Conservation (phyloP, 2,329 filamentous ascomycete species). For the Colletotrichum simmondsii region DNA sequence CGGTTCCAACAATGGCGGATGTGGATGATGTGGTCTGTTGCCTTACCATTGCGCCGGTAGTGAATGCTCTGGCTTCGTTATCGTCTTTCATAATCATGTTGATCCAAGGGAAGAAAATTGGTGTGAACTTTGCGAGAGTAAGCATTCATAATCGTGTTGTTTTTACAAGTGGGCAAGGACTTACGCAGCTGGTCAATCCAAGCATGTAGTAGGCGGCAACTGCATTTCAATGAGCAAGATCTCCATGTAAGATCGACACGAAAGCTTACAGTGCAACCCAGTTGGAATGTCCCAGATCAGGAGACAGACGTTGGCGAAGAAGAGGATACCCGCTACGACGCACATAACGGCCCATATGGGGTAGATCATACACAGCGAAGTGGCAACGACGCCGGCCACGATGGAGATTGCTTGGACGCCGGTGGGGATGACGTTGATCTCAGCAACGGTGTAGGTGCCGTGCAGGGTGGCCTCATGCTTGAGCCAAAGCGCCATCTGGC, state of each 20-base stretch:
- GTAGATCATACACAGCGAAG: conserved; percentile 44
- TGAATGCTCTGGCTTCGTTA: conserved; percentile 33
- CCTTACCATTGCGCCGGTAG: conserved; percentile 33
- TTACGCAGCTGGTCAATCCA: conserved; percentile 34
- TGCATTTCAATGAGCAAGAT: neutral
- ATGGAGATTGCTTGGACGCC: conserved; percentile 38
- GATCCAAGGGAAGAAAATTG: conserved; percentile 35
- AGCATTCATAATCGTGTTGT: no score
- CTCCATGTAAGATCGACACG: no score
- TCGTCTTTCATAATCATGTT: conserved; percentile 35
- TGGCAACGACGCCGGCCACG: conserved; percentile 37
- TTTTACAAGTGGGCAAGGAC: no score
- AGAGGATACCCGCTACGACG: conserved; percentile 33
- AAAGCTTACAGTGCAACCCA: conserved; percentile 25
- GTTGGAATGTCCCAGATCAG: conserved; percentile 35
- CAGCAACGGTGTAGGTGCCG: conserved; percentile 12
- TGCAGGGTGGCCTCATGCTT: conserved; percentile 36
- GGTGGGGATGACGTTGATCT: conserved; percentile 36
- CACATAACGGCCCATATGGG: conserved; percentile 43
- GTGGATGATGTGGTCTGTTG: no score
- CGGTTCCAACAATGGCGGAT: no score
- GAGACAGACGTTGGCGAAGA: conserved; percentile 33
- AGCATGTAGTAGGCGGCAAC: conserved; percentile 34
- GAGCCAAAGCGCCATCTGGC: conserved; percentile 37
- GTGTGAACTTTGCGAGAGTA: neutral